Conservation (phyloP, 163 green algal genomes). For the Chlorella variabilis region DNA sequence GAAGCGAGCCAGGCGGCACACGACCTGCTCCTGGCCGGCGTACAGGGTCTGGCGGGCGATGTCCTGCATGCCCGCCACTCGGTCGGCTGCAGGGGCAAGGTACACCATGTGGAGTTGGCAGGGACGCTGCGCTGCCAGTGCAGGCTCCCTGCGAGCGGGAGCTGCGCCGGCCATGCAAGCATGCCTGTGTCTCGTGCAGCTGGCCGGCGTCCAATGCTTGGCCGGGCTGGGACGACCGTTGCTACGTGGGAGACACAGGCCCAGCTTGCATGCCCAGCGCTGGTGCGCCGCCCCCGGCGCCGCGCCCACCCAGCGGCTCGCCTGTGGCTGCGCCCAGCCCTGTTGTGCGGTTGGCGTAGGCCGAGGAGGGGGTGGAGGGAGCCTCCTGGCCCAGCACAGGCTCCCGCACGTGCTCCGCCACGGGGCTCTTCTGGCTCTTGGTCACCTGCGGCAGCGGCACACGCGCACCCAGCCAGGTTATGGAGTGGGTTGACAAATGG, state of each 20-base stretch:
- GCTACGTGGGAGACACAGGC: too few relatives aligned
- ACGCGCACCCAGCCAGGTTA: neutral
- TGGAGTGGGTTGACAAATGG: neutral
- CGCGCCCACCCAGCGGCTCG: too few relatives aligned
- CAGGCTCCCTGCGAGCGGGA: too few relatives aligned
- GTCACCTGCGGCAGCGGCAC: neutral
- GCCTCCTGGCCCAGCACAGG: neutral
- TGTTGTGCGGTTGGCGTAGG: too few relatives aligned
- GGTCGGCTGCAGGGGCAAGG: slow-evolving; percentile 2
- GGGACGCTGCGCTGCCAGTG: too few relatives aligned
- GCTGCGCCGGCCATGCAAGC: neutral
- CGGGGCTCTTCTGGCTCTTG: slow-evolving; percentile 6
- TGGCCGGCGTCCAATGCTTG: too few relatives aligned
- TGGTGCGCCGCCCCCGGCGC: too few relatives aligned
- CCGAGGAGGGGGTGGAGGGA: neutral
- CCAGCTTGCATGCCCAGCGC: too few relatives aligned
- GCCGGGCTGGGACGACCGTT: too few relatives aligned
- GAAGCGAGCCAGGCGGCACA: neutral
- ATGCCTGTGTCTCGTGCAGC: too few relatives aligned
- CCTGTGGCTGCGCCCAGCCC: neutral
- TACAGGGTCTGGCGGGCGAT: slow-evolving; percentile 12
- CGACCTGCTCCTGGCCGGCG: neutral
- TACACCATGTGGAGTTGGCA: too few relatives aligned
- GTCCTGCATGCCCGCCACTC: slow-evolving; percentile 23
- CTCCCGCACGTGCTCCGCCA: slow-evolving; percentile 2